Evolutionary conservation across 2,329 filamentous ascomycete genomes (phyloP).

Genomic region (Simplicillium sp.): DNA sequence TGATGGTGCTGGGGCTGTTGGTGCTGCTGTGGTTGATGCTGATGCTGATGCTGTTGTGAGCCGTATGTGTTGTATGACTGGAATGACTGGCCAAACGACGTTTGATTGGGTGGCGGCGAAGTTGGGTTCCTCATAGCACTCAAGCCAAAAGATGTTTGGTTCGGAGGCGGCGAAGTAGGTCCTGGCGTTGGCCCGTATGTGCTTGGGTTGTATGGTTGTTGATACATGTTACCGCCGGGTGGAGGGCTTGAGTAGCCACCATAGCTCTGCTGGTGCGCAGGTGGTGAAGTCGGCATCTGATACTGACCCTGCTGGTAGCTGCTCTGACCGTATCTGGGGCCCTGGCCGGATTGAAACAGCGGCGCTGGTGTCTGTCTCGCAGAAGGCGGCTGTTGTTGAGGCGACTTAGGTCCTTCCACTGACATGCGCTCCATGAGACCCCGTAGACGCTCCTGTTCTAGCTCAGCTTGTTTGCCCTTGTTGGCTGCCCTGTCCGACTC

Average conservation of each 20-base stretch:
- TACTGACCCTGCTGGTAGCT: constrained; percentile 46
- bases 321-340: constrained; percentile 41
- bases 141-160: constrained; percentile 41
- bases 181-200: constrained; percentile 48
- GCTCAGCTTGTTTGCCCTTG: constrained; percentile 56
- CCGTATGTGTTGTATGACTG: constrained; percentile 17
- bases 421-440: constrained; percentile 95
- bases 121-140: constrained; percentile 28
- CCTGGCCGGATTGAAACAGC: constrained; percentile 37
- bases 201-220: constrained; percentile 48
- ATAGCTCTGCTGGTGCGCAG: constrained; percentile 36
- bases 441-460: constrained; percentile 78
- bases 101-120: constrained; percentile 52
- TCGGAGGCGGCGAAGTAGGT: constrained; percentile 53
- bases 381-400: constrained; percentile 16
- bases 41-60: constrained; percentile 27
- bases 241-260: constrained; percentile 30
- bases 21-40: constrained; percentile 33
- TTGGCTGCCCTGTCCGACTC: constrained; percentile 64
- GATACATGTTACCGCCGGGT: constrained; percentile 34
- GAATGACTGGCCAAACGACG: constrained; percentile 33
- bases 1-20: constrained; percentile 30
- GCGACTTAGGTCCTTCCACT: constrained; percentile 52
- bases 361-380: constrained; percentile 26
- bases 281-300: constrained; percentile 47